Evolutionary conservation across 352 stramenopile genomes (phyloP).

Genomic region (Pilasporangium apinafurcum): DNA sequence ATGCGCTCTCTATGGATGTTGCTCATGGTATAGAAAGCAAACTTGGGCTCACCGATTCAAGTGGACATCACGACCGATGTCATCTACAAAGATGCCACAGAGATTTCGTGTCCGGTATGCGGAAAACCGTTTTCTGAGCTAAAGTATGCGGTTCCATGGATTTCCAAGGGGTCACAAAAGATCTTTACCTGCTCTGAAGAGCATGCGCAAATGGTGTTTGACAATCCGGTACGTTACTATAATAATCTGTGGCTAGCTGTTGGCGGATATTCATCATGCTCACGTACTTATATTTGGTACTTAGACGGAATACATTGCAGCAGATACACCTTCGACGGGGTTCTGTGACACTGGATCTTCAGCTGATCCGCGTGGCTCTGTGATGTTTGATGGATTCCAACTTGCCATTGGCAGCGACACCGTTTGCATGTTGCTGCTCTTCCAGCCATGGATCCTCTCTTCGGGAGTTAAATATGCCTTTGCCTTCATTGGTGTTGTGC

Average conservation of each 20-base stretch:
- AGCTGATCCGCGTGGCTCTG: slow-evolving; percentile 34
- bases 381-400: slow-evolving; percentile 86
- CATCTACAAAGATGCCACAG: slow-evolving; percentile 57
- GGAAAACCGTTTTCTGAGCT: slow-evolving; percentile 46
- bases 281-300: neutral
- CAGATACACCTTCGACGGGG: slow-evolving; percentile 15
- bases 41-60: slow-evolving; percentile 31
- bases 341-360: slow-evolving; percentile 50
- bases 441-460: slow-evolving; percentile 72
- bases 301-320: slow-evolving; percentile 27
- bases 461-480: slow-evolving; percentile 68
- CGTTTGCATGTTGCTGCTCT: slow-evolving; percentile 68
- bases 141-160: slow-evolving; percentile 71
- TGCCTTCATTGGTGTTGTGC: slow-evolving; percentile 62
- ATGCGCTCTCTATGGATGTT: neutral
- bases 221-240: slow-evolving; percentile 21
- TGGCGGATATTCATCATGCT: neutral
- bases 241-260: neutral
- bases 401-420: slow-evolving; percentile 48
- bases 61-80: slow-evolving; percentile 55
- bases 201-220: slow-evolving; percentile 44
- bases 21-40: slow-evolving; percentile 19
- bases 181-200: slow-evolving; percentile 70
- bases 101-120: slow-evolving; percentile 58
- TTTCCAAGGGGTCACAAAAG: slow-evolving; percentile 59